Evolutionary conservation across 495 filamentous ascomycete genomes (phyloP).

Genomic region (Sordaria brevicollis): DNA sequence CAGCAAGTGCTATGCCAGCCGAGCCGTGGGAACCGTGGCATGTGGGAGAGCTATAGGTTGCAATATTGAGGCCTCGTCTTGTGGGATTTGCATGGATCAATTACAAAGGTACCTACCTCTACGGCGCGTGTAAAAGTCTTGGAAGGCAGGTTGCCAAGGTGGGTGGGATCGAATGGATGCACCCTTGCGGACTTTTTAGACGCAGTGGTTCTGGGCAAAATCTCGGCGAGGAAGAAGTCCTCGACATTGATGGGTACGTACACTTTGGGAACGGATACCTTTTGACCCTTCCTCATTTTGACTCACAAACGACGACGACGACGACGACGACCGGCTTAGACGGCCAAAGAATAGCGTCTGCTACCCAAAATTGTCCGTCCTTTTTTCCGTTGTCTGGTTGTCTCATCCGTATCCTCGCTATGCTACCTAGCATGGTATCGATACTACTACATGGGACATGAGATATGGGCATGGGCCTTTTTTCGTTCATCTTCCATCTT

Average conservation of each 20-base stretch:
- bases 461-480: background rate
- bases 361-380: background rate
- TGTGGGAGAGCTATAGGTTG: background rate
- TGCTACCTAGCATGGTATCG: background rate
- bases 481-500: background rate
- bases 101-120: background rate
- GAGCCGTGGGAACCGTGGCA: background rate
- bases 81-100: background rate
- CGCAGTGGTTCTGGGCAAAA: background rate
- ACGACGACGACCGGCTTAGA: too few species aligned
- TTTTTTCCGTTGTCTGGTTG: background rate
- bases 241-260: background rate
- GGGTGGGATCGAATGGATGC: background rate
- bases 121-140: background rate
- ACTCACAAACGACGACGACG: background rate
- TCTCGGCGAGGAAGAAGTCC: background rate
- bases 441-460: background rate
- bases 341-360: too few species aligned
- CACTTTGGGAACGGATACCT: background rate
- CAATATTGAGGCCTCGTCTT: background rate
- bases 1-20: conserved; percentile 4
- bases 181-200: background rate
- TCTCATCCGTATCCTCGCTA: background rate
- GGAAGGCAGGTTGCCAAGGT: background rate
- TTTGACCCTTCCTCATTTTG: background rate